Conservation (phyloP, 2,329 filamentous ascomycete genomes). For the Exophiala sp. region DNA sequence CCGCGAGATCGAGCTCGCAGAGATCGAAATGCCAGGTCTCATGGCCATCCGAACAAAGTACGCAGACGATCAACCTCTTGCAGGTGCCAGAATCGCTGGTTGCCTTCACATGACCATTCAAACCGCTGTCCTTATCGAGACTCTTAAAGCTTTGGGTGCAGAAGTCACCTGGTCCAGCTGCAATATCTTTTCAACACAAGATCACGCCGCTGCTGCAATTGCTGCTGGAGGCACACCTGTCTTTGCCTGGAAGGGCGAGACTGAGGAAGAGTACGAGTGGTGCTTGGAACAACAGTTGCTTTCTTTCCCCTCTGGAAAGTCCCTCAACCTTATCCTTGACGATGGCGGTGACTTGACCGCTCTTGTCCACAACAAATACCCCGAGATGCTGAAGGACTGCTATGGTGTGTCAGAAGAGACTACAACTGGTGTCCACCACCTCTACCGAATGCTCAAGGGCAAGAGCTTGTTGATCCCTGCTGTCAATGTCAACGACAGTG, state of each 20-base stretch:
- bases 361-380: conserved; percentile 97
- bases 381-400: conserved; percentile 96
- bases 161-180: conserved; percentile 99
- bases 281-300: conserved; percentile 97
- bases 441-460: conserved; percentile 97
- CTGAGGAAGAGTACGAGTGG: conserved; percentile 99
- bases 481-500: conserved; percentile 99
- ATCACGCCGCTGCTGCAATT: conserved; percentile 97
- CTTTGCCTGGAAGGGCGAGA: conserved; percentile 84
- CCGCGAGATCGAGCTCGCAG: conserved; percentile 97
- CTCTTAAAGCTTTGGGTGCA: conserved; percentile 86
- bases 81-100: conserved; percentile 91
- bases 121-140: conserved; percentile 99
- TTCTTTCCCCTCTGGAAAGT: conserved; percentile 95
- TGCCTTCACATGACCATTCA: conserved; percentile 99
- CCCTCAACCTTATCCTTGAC: conserved; percentile 97
- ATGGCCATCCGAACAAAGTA: conserved; percentile 95
- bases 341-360: conserved; percentile 96
- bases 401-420: conserved; percentile 99
- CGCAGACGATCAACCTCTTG: conserved; percentile 85
- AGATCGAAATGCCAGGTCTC: conserved; percentile 95
- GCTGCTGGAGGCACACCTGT: conserved; percentile 90
- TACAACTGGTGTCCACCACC: conserved; percentile 98
- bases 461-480: conserved; percentile 84
- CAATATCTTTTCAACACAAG: conserved; percentile 99